Percentiles rank a stretch among this genome's conserved stretches.
These are phyloP conservation scores for Ogataea saltuana DNA, from an alignment of 805 yeast species.

Conservation along the genomic window DNA sequence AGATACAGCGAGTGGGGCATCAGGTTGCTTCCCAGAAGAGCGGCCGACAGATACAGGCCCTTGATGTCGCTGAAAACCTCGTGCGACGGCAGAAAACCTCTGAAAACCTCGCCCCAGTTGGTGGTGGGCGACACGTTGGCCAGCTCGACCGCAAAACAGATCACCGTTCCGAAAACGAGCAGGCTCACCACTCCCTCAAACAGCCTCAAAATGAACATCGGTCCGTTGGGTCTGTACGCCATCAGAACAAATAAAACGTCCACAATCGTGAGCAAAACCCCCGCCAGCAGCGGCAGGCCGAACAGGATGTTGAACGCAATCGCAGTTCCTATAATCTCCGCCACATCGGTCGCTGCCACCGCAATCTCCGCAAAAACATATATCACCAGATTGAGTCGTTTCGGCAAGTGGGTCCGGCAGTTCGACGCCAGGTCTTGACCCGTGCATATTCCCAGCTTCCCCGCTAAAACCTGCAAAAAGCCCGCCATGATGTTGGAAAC, in stretches of 20 bases:
- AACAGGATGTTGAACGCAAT: constrained; percentile 85
- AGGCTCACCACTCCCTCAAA: constrained; percentile 82
- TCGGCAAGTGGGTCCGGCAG: constrained; percentile 75
- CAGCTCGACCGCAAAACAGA: constrained; percentile 80
- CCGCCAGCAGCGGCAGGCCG: constrained; percentile 74
- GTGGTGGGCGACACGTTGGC: constrained; percentile 62
- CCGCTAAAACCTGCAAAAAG: constrained; percentile 79
- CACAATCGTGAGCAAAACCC: constrained; percentile 80
- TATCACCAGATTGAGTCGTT: constrained; percentile 55
- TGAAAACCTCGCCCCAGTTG: constrained; percentile 56
- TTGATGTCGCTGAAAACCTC: constrained; percentile 50
- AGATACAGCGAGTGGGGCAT: constrained; percentile 92
- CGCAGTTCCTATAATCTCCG: constrained; percentile 98
- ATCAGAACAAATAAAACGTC: constrained; percentile 84
- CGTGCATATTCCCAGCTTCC: constrained; percentile 89
- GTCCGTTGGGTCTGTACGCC: constrained; percentile 86
- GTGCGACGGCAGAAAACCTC: constrained; percentile 64
- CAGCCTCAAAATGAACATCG: constrained; percentile 70
- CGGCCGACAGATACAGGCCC: constrained; percentile 79
- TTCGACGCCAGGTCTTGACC: constrained; percentile 89
- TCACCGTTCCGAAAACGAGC: constrained; percentile 77
- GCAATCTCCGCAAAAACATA: constrained; percentile 86
- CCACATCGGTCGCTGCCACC: constrained; percentile 92
- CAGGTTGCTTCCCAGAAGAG: constrained; percentile 89
- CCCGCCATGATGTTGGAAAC: constrained; percentile 86